Conservation (phyloP, 2,329 filamentous ascomycete species). For the Sclerotinia nivalis region DNA sequence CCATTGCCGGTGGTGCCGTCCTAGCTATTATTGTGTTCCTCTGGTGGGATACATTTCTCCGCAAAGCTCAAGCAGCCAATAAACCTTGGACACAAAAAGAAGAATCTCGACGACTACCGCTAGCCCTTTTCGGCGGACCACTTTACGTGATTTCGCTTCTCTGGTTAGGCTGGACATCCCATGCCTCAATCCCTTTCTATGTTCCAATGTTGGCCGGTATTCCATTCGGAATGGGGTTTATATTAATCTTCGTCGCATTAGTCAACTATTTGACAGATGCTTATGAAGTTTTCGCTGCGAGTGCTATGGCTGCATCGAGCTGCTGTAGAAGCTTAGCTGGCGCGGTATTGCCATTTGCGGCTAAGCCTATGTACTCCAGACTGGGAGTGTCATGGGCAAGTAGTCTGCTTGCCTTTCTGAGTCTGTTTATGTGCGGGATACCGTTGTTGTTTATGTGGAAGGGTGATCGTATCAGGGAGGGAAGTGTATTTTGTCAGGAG, state of each 20-base stretch:
- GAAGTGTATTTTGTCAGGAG: conserved; percentile 53
- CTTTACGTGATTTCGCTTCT: conserved; percentile 53
- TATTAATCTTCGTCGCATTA: conserved; percentile 59
- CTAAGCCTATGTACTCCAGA: conserved; percentile 48
- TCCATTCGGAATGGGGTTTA: conserved; percentile 54
- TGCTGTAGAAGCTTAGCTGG: conserved; percentile 46
- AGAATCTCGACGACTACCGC: conserved; percentile 53
- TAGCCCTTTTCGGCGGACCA: conserved; percentile 50
- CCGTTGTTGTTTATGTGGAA: conserved; percentile 54
- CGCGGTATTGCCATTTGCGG: conserved; percentile 50
- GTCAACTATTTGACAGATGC: conserved; percentile 60
- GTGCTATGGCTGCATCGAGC: conserved; percentile 50
- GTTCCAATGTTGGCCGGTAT: conserved; percentile 57
- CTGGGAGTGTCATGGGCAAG: conserved; percentile 50
- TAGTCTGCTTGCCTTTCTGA: conserved; percentile 51
- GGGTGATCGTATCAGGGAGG: conserved; percentile 49
- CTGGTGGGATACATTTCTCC: conserved; percentile 53
- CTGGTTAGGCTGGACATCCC: conserved; percentile 58
- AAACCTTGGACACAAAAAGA: conserved; percentile 51
- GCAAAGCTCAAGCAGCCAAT: conserved; percentile 50
- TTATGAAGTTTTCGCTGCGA: conserved; percentile 60
- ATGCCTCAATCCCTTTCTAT: conserved; percentile 54
- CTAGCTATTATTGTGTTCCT: conserved; percentile 53
- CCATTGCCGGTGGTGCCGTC: conserved; percentile 52
- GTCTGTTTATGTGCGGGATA: conserved; percentile 50